Base-by-base conservation (phyloP, 768 basidiomycete genomes). In the Dentipellis sp. region DNA sequence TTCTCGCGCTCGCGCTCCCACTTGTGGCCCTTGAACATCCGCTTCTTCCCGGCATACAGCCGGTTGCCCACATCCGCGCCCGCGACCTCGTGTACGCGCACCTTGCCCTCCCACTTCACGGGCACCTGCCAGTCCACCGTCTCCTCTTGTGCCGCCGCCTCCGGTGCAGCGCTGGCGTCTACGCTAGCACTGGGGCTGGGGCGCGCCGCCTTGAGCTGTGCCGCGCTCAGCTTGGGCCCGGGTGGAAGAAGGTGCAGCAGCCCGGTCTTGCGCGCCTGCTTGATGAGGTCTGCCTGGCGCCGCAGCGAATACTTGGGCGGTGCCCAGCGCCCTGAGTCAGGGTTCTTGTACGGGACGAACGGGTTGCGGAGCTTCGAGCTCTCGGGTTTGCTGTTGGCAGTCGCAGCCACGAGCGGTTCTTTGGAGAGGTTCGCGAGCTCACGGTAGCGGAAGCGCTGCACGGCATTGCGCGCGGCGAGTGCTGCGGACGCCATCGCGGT, bases 21-120 rank as follows among this genome's bases (percentile, higher is more conserved):
- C 63, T 80, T 86, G 75, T 92, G 90, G n/a, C 90, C 90, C 76
- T 92, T 93, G 81, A 93, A 92, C 90, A 92, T 92, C 59, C 78
- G 75, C 76, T 82, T 86, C 79, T 79, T 87, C 56, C 76, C 82
- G 10, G 84, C 81, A 61, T 92, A 93, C 62, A 91, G 69, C 54
- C 80, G 76, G 59, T 78, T 77, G 37, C 86, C 85, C 19, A 63
- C 75, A 64, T 57, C 83, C 74, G 52, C 78, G 71, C 55, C 85
- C 80, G 56, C 72, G 65, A 66, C 65, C 50, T 52, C 61, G 58
- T 66, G 67, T 62, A 64, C 63, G 54, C 65, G 64, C 42, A 66
- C 50, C 49, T 63, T 64, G 45, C 69, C 70, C 12, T 48, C 49
- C 51, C 64, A 62, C 7, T 65, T 64, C 3, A 78, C 64, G 6